A percentile compares a stretch with the other conserved stretches of the same genome.
phyloP scores from a whole-genome alignment of 208 protist species.

The Jaenimonas drosophilae region DNA sequence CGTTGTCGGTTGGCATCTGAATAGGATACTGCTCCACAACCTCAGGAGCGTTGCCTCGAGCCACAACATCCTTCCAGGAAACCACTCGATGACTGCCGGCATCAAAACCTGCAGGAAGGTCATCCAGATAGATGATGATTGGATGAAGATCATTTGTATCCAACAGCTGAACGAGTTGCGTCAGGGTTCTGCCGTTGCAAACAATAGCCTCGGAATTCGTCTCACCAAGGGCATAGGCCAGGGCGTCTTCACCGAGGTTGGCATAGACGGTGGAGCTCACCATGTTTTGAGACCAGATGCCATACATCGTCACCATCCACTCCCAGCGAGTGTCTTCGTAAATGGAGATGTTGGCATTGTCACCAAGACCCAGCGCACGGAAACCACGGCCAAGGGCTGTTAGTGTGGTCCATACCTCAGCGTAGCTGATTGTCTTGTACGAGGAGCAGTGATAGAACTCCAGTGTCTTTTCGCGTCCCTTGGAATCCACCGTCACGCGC shows the following conservation, averaged over 20 bases:
- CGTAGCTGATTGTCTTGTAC: slow-evolving; percentile 22
- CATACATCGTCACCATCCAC: slow-evolving; percentile 59
- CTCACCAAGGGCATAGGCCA: slow-evolving; percentile 44
- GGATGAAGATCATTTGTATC: slow-evolving; percentile 12
- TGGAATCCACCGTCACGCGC: slow-evolving; percentile 13
- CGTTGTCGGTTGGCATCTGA: slow-evolving; percentile 15
- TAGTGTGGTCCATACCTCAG: slow-evolving; percentile 40
- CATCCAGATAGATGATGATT: slow-evolving; percentile 36
- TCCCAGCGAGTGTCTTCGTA: slow-evolving; percentile 75
- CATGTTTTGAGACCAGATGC: slow-evolving; percentile 61
- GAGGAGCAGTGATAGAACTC: slow-evolving; percentile 37
- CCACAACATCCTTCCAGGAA: slow-evolving; percentile 36
- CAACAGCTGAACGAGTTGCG: slow-evolving; percentile 30
- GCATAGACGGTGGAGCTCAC: slow-evolving; percentile 63
- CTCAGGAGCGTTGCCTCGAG: slow-evolving; percentile 16
- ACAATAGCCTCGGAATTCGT: slow-evolving; percentile 38
- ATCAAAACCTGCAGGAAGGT: slow-evolving; percentile 13
- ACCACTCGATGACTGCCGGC: slow-evolving; percentile 14
- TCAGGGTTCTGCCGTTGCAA: slow-evolving; percentile 39
- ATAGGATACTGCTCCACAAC: slow-evolving; percentile 4
- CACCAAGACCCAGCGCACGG: slow-evolving; percentile 15
- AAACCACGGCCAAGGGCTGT: slow-evolving; percentile 38
- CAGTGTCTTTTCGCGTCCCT: slow-evolving; percentile 18
- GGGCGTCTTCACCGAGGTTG: slow-evolving; percentile 58
- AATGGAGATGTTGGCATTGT: slow-evolving; percentile 25